Percentiles rank a stretch among this genome's conserved stretches.
phyloP scores from a whole-genome alignment of 2,329 filamentous ascomycete genomes.

The Paracamarosporium sp. region DNA sequence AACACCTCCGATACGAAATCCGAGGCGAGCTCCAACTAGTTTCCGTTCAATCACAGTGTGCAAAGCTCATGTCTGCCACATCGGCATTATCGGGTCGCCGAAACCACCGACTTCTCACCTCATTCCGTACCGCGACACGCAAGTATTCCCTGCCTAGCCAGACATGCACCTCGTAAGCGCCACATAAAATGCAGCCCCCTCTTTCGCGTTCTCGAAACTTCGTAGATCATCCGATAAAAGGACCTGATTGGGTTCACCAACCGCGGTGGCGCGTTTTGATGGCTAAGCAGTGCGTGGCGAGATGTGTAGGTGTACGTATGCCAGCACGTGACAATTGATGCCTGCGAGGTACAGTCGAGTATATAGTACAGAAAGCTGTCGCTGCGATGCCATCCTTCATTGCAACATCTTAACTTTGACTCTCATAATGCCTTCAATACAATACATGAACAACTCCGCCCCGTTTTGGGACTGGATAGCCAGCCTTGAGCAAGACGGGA shows the following conservation, averaged over 20 bases:
- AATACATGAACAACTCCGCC: conserved; percentile 59
- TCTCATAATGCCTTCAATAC: conserved; percentile 58
- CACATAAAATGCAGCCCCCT: conserved; percentile 22
- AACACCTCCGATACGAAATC: not conserved
- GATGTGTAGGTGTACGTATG: conserved; percentile 33
- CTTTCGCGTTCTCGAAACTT: conserved; percentile 31
- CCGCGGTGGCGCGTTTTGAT: not conserved
- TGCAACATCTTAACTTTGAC: conserved; percentile 10
- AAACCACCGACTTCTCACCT: conserved; percentile 15
- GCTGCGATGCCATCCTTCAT: conserved; percentile 16
- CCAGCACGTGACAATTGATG: conserved; percentile 36
- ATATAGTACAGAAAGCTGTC: conserved; percentile 29
- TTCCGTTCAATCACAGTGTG: not conserved
- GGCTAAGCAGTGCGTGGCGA: conserved; percentile 29
- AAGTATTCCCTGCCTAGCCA: conserved; percentile 33
- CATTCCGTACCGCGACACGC: conserved; percentile 27
- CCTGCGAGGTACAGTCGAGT: conserved; percentile 28
- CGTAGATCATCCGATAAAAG: conserved; percentile 7
- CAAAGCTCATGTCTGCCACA: conserved; percentile 25
- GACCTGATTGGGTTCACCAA: conserved; percentile 26
- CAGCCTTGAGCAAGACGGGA: conserved; percentile 55
- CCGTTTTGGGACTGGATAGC: conserved; percentile 65
- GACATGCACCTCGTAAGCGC: conserved; percentile 20
- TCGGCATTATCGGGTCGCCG: conserved; percentile 26
- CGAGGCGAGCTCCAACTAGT: not conserved